Conservation (phyloP, 345 rosid species). For the Barbarea vulgaris region DNA sequence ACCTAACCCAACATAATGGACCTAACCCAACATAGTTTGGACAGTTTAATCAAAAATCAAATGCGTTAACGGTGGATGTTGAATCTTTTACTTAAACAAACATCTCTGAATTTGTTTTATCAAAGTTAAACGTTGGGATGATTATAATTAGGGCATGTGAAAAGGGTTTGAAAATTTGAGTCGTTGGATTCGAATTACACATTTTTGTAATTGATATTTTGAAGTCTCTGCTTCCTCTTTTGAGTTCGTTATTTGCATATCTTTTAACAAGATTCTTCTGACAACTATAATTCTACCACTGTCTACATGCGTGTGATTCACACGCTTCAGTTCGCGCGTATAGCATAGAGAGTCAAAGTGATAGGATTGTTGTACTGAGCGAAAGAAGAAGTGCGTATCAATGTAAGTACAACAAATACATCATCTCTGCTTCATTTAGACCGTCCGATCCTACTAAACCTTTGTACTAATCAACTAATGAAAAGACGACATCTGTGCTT, state of each 20-base stretch:
- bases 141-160: not conserved
- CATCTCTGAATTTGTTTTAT: not conserved
- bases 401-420: constrained; percentile 26
- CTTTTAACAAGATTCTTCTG: constrained; percentile 31
- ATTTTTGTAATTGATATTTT: not conserved
- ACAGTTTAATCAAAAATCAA: not conserved
- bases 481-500: not conserved
- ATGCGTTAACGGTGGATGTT: not conserved
- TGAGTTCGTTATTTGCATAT: constrained; percentile 21
- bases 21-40: not conserved
- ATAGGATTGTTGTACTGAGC: constrained; percentile 31
- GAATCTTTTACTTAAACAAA: not conserved
- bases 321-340: not conserved
- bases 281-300: constrained; percentile 10
- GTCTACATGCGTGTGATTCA: not conserved
- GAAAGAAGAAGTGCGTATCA: constrained; percentile 24
- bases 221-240: not conserved
- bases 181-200: not conserved
- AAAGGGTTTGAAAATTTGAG: not conserved
- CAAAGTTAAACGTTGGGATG: not conserved
- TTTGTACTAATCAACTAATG: not conserved
- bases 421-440: constrained; percentile 1
- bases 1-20: not conserved
- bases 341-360: constrained; percentile 20
- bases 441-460: constrained; percentile 30